phyloP scores from a whole-genome alignment of 192 early-diverging fungal species.

The Haplosporangium gracile region DNA sequence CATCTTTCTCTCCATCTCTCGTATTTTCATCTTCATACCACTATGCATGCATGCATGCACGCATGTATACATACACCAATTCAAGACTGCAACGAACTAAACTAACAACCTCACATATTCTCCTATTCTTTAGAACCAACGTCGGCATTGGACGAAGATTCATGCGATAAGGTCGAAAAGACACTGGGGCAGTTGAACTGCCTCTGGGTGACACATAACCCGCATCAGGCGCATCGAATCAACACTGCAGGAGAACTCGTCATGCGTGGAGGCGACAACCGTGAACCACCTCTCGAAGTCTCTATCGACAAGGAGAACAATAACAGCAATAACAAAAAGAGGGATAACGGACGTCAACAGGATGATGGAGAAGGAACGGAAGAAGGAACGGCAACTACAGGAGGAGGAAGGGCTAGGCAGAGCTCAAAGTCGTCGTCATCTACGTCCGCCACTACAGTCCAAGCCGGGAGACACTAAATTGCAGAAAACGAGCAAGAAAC shows the following conservation, averaged over 20 bases:
- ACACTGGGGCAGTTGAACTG: slow-evolving; percentile 74
- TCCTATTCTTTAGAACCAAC: slow-evolving; percentile 76
- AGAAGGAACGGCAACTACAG: not conserved
- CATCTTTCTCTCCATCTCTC: not conserved
- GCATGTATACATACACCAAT: not conserved
- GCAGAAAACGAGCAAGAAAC: not conserved
- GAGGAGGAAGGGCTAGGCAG: not conserved
- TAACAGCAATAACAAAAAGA: no score
- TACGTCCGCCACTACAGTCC: not conserved
- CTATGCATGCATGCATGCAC: not conserved
- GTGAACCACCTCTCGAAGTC: not conserved
- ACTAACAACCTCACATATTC: not conserved
- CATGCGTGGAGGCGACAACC: slow-evolving; percentile 41
- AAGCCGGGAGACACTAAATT: not conserved
- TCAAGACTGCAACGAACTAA: no score
- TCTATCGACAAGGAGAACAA: not conserved
- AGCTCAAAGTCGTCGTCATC: not conserved
- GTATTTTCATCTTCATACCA: not conserved
- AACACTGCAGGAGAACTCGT: slow-evolving; percentile 48
- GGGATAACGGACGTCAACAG: not conserved
- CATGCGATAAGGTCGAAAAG: slow-evolving; percentile 78
- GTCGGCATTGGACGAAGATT: slow-evolving; percentile 82
- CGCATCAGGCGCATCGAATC: slow-evolving; percentile 73
- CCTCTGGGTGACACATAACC: slow-evolving; percentile 88
- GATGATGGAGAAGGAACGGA: not conserved